These are phyloP conservation scores for Tricholoma furcatifolium DNA, from an alignment of 768 basidiomycete species.

Conservation along the genomic window DNA sequence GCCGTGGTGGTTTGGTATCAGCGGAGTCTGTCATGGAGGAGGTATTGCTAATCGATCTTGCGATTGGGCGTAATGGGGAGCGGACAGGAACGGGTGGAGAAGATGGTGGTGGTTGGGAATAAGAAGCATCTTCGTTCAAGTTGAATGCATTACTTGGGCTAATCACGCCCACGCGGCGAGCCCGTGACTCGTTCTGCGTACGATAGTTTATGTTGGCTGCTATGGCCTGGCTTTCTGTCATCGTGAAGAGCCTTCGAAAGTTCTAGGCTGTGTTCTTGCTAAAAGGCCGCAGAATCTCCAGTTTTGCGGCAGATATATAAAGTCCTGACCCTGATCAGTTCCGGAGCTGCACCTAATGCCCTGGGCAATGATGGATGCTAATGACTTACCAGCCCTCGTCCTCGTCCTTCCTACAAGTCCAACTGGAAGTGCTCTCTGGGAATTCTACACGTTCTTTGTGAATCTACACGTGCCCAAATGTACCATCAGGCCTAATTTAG, in stretches of 20 bases:
- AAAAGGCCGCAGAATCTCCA: constrained; percentile 12
- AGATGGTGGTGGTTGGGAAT: constrained; percentile 26
- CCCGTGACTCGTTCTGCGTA: constrained; percentile 31
- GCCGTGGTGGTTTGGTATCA: constrained; percentile 8
- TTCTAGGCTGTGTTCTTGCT: constrained; percentile 2
- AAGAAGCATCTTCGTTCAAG: constrained; percentile 20
- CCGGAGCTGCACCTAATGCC: not conserved
- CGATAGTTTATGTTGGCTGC: constrained; percentile 1
- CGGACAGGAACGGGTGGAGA: constrained; percentile 32
- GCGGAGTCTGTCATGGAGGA: constrained; percentile 13
- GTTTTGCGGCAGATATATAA: constrained; percentile 4
- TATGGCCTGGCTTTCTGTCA: constrained; percentile 12
- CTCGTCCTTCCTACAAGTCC: not conserved
- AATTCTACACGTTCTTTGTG: not conserved
- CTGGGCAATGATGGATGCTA: constrained; percentile 3
- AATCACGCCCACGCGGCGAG: constrained; percentile 43
- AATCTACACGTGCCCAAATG: constrained; percentile 2
- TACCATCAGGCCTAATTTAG: not conserved
- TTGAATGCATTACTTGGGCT: constrained; percentile 33
- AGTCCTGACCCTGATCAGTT: constrained; percentile 4
- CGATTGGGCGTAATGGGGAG: constrained; percentile 36
- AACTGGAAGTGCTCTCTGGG: not conserved
- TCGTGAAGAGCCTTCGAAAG: constrained; percentile 13
- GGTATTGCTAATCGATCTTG: constrained; percentile 23
- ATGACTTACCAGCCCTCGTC: not conserved